These are phyloP conservation scores for Alternaria sp. DNA, from an alignment of 2,329 filamentous ascomycete genomes.

Conservation along the genomic window DNA sequence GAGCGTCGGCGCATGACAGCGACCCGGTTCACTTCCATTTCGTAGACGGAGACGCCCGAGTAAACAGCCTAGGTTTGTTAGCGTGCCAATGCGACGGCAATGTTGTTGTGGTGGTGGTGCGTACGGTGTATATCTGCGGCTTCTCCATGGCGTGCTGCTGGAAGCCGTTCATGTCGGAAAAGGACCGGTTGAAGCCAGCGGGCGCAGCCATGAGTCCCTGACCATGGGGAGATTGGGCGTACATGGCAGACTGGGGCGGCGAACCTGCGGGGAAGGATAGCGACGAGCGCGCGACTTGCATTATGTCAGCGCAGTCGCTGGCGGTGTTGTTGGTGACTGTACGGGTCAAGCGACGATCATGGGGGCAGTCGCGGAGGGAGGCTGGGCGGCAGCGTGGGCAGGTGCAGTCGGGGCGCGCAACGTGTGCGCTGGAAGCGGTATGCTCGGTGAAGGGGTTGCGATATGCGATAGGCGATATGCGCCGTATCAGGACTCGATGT, in stretches of 20 bases:
- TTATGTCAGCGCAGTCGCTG: conserved; percentile 33
- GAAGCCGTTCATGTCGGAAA: conserved; percentile 49
- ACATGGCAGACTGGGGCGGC: conserved; percentile 46
- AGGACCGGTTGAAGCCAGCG: conserved; percentile 49
- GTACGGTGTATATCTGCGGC: conserved; percentile 62
- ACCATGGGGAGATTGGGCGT: conserved; percentile 41
- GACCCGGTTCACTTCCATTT: conserved; percentile 95
- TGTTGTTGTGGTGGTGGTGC: conserved; percentile 54
- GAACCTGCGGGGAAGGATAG: conserved; percentile 40
- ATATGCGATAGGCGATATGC: conserved; percentile 8
- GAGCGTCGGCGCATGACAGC: conserved; percentile 95
- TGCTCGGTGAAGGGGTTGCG: conserved; percentile 2
- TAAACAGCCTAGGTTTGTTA: conserved; percentile 73
- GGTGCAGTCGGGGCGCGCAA: conserved; percentile 8
- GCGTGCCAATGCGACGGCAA: conserved; percentile 67
- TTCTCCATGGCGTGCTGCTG: conserved; percentile 53
- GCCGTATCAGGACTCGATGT: neutral
- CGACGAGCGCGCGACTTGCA: conserved; percentile 48
- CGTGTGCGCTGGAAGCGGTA: neutral
- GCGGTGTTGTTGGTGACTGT: conserved; percentile 19
- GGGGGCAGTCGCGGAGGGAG: conserved; percentile 17
- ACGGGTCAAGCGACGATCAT: conserved; percentile 29
- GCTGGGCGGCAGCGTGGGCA: conserved; percentile 2
- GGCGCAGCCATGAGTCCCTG: conserved; percentile 48
- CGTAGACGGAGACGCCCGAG: conserved; percentile 95